phyloP scores from a whole-genome alignment of 805 yeast genomes.

The Grigorovia transvaalensis region DNA sequence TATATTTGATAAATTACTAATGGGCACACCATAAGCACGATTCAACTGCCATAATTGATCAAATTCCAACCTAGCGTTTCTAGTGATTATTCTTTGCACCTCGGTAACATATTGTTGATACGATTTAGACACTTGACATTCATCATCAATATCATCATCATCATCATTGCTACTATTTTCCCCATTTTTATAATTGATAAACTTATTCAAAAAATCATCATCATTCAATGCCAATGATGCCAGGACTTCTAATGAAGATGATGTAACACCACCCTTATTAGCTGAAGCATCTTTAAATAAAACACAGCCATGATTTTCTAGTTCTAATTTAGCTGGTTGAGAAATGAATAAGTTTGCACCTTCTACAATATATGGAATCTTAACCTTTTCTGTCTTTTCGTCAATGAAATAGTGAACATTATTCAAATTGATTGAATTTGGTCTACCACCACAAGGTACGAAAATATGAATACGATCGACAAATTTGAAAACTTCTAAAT shows the following conservation, averaged over 20 bases:
- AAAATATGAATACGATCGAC: constrained; percentile 66
- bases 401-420: constrained; percentile 68
- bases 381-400: constrained; percentile 60
- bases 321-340: constrained; percentile 78
- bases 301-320: constrained; percentile 80
- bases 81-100: constrained; percentile 65
- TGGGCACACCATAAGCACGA: constrained; percentile 49
- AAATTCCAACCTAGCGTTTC: constrained; percentile 78
- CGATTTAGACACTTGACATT: constrained; percentile 30
- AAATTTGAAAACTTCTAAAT: constrained; percentile 56
- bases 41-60: constrained; percentile 76
- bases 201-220: constrained; percentile 62
- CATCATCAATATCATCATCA: not conserved
- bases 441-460: constrained; percentile 99
- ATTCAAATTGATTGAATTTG: constrained; percentile 84
- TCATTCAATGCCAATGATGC: constrained; percentile 91
- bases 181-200: constrained; percentile 35
- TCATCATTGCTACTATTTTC: not conserved
- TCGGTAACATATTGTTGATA: constrained; percentile 75
- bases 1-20: constrained; percentile 65
- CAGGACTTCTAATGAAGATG: constrained; percentile 88
- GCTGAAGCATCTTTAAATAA: constrained; percentile 94
- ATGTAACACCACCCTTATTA: constrained; percentile 97
- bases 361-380: constrained; percentile 84
- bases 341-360: constrained; percentile 96